Conservation (phyloP, 2,329 filamentous ascomycete genomes). For the Aspergillus phoenicis region DNA sequence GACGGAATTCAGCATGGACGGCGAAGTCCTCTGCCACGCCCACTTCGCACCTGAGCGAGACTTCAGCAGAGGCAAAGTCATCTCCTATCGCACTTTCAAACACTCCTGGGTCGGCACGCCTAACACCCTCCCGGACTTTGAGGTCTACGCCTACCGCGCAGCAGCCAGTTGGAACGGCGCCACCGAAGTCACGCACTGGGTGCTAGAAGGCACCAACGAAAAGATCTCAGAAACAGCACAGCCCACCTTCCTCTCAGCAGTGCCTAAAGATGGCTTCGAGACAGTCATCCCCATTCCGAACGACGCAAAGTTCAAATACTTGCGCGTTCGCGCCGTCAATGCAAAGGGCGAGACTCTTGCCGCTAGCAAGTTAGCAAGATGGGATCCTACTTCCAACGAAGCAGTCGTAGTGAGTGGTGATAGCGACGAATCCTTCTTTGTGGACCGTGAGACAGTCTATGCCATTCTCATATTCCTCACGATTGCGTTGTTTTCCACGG, state of each 20-base stretch:
- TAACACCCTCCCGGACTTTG: constrained; percentile 36
- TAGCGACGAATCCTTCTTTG: not conserved
- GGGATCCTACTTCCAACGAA: constrained; percentile 23
- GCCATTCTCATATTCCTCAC: not conserved
- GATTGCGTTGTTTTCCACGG: constrained; percentile 7
- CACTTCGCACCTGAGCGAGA: constrained; percentile 44
- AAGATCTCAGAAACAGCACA: constrained; percentile 5
- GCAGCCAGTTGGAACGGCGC: constrained; percentile 42
- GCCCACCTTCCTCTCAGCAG: constrained; percentile 24
- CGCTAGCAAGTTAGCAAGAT: constrained; percentile 21
- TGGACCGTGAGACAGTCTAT: not conserved
- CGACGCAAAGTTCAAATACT: constrained; percentile 9
- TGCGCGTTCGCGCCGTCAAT: constrained; percentile 30
- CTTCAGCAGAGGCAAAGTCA: constrained; percentile 38
- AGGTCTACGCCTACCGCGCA: constrained; percentile 22
- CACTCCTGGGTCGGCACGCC: constrained; percentile 55
- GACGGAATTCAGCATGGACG: constrained; percentile 54
- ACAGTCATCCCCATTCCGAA: constrained; percentile 29
- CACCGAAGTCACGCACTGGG: constrained; percentile 38
- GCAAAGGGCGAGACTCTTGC: constrained; percentile 24
- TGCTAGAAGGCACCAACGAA: constrained; percentile 25
- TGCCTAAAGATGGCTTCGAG: constrained; percentile 33
- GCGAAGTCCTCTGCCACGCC: constrained; percentile 55
- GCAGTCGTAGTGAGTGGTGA: constrained; percentile 15
- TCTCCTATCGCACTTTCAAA: constrained; percentile 60